Percentiles rank a stretch among this genome's conserved stretches.
Evolutionary conservation across 2,329 filamentous ascomycete species (phyloP).

Genomic region (Colletotrichum magnum): DNA sequence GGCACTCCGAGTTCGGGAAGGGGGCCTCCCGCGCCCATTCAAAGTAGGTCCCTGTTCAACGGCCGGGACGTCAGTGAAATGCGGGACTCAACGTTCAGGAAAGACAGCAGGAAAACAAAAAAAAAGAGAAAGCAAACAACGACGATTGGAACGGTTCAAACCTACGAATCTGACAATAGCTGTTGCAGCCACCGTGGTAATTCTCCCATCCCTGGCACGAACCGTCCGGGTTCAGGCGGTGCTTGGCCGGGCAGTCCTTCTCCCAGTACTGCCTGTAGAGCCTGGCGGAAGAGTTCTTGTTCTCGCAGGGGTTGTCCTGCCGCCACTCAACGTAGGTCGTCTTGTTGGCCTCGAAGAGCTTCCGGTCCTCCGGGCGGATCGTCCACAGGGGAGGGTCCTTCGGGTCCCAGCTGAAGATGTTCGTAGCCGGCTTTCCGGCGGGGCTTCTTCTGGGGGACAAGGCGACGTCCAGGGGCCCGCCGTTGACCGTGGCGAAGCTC

Average conservation of each 20-base stretch:
- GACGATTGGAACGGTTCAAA: fast-evolving
- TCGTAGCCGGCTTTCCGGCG: not conserved
- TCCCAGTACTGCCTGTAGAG: conserved; percentile 12
- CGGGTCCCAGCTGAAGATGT: not conserved
- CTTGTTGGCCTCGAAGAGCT: not conserved
- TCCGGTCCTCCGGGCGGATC: not conserved
- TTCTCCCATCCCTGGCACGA: not conserved
- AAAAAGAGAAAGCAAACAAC: no score
- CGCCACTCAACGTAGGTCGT: not conserved
- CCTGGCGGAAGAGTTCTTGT: not conserved
- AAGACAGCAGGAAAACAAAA: no score
- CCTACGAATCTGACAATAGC: conserved; percentile 19
- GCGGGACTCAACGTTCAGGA: no score
- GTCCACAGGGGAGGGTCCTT: conserved; percentile 2
- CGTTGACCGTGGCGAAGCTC: no score
- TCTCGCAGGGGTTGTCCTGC: not conserved
- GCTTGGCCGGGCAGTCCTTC: not conserved
- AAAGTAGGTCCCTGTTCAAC: conserved; percentile 44
- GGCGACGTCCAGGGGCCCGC: no score
- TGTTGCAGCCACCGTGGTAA: not conserved
- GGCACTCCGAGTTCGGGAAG: conserved; percentile 51
- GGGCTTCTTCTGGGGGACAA: no score
- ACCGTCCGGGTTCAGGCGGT: not conserved
- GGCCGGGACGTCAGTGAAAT: not conserved
- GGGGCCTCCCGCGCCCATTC: conserved; percentile 48